Evolutionary conservation across 192 early-diverging fungal species (phyloP).

Genomic region (Jimgerdemannia lactiflua): DNA sequence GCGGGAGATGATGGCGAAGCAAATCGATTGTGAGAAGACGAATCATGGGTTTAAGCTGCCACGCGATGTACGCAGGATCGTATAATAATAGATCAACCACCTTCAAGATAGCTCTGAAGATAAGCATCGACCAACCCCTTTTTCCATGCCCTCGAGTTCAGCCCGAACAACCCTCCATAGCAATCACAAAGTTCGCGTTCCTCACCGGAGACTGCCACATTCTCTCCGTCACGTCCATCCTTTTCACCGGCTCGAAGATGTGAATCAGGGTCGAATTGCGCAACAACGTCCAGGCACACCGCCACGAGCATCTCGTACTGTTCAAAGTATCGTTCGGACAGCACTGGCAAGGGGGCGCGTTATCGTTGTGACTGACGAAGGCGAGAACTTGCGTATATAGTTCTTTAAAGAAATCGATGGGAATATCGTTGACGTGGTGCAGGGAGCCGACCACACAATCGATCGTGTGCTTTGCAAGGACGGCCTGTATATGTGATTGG

Average conservation of each 20-base stretch:
- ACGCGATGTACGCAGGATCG: too few species aligned
- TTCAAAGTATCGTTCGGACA: constrained; percentile 84
- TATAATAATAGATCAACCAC: constrained; percentile 45
- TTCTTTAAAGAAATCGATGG: constrained; percentile 79
- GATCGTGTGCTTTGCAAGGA: constrained; percentile 47
- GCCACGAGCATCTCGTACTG: constrained; percentile 74
- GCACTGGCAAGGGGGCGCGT: constrained; percentile 24
- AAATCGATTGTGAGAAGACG: too few species aligned
- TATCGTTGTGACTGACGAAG: not conserved
- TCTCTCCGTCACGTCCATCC: constrained; percentile 21
- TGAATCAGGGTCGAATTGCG: constrained; percentile 95
- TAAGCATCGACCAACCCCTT: constrained; percentile 85
- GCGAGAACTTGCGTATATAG: constrained; percentile 52
- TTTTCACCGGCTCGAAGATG: constrained; percentile 53
- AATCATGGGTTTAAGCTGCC: too few species aligned
- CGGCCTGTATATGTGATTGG: constrained; percentile 41
- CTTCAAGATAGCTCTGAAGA: constrained; percentile 76
- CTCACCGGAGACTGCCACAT: constrained; percentile 58
- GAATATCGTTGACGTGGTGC: constrained; percentile 80
- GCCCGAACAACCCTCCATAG: constrained; percentile 89
- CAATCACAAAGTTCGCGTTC: constrained; percentile 79
- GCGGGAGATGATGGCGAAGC: constrained; percentile 50
- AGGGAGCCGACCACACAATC: constrained; percentile 94
- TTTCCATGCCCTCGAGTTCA: constrained; percentile 94
- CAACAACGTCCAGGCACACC: constrained; percentile 82